These are phyloP conservation scores for Tanozyma kutaoensis DNA, from an alignment of 805 yeast species.

Conservation along the genomic window DNA sequence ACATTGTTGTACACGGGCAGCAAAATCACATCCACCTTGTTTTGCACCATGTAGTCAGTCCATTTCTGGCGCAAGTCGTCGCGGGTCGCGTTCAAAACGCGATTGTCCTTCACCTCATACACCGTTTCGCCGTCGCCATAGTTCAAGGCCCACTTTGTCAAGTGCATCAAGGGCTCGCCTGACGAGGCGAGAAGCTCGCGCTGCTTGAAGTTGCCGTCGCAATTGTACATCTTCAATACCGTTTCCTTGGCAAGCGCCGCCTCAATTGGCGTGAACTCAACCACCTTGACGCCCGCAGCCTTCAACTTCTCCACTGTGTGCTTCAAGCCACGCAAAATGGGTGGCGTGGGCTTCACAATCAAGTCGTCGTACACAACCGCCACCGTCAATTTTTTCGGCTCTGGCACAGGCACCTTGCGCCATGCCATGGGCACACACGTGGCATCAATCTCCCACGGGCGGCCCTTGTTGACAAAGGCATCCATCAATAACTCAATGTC, in stretches of 20 bases:
- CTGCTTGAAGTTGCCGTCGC: conserved; percentile 58
- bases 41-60: conserved; percentile 34
- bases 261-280: conserved; percentile 44
- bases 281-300: conserved; percentile 44
- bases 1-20: conserved; percentile 59
- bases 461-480: conserved; percentile 42
- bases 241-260: conserved; percentile 47
- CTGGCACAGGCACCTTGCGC: conserved; percentile 3
- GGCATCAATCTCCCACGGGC: conserved; percentile 48
- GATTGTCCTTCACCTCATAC: conserved; percentile 36
- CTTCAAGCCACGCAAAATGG: conserved; percentile 6
- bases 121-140: conserved; percentile 44
- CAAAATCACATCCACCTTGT: conserved; percentile 51
- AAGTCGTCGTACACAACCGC: conserved; percentile 8
- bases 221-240: conserved; percentile 40
- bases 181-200: conserved; percentile 36
- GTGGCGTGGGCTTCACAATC: conserved; percentile 9
- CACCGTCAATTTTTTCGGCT: conserved; percentile 4
- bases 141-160: conserved; percentile 49
- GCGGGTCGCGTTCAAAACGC: conserved; percentile 39
- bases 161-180: conserved; percentile 58
- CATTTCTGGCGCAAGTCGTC: conserved; percentile 49
- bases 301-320: conserved; percentile 3
- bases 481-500: conserved; percentile 63
- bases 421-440: conserved; percentile 17